Percentiles rank a stretch among this genome's conserved stretches.
Conservation (phyloP, 257 asterid genomes). For the Nicotiana undulata region DNA sequence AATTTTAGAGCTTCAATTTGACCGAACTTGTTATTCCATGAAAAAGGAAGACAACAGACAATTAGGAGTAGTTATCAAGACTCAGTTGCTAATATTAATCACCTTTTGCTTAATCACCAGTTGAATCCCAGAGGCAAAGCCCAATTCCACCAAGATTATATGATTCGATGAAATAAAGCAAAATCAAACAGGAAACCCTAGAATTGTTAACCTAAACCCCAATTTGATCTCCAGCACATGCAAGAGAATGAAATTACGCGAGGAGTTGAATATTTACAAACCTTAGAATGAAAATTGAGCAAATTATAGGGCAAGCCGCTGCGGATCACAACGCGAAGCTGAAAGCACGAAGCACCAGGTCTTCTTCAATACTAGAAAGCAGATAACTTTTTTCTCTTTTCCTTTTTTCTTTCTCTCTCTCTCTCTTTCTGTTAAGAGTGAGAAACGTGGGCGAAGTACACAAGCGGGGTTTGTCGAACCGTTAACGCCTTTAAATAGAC, state of each 20-base stretch:
- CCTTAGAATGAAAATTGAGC: not conserved
- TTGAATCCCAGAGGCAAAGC: slow-evolving; percentile 11
- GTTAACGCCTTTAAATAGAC: not conserved
- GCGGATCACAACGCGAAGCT: not conserved
- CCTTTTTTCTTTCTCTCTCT: not conserved
- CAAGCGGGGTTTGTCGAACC: not conserved
- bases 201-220: not conserved
- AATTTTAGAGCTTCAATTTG: not conserved
- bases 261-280: not conserved
- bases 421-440: not conserved
- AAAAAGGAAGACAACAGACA: not conserved
- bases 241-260: not conserved
- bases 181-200: not conserved
- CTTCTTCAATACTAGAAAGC: not conserved
- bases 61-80: not conserved
- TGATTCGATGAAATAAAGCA: not conserved
- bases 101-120: slow-evolving; percentile 15
- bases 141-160: not conserved
- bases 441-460: not conserved
- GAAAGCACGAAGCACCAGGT: not conserved
- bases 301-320: not conserved
- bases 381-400: not conserved
- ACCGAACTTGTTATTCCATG: not conserved
- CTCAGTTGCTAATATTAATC: not conserved
- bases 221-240: not conserved